phyloP scores from a whole-genome alignment of 305 asterid species.

The Euphrasia arctica region DNA sequence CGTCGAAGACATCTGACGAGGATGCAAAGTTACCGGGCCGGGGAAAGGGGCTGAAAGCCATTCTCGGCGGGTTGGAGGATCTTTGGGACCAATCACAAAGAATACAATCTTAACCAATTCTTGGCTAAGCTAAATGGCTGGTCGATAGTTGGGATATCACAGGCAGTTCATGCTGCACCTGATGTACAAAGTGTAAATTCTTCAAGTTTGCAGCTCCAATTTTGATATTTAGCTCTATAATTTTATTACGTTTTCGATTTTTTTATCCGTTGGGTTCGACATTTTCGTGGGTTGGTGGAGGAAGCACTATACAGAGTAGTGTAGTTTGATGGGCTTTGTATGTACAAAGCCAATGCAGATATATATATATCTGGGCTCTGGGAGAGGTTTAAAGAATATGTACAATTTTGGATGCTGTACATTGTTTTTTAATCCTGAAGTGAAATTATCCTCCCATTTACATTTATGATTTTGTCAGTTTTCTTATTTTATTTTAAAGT shows the following conservation, averaged over 20 bases:
- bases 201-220: constrained; percentile 40
- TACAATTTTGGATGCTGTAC: constrained; percentile 62
- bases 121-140: constrained; percentile 80
- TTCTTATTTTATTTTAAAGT: too few species aligned
- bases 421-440: constrained; percentile 29
- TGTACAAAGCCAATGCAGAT: constrained; percentile 30
- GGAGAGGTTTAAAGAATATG: constrained; percentile 31
- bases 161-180: constrained; percentile 30
- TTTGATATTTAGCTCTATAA: constrained; percentile 51
- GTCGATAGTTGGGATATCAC: constrained; percentile 10
- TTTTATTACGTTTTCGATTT: constrained; percentile 7
- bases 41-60: constrained; percentile 81
- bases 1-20: constrained; percentile 41
- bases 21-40: constrained; percentile 58
- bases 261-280: constrained; percentile 25
- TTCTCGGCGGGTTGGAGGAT: constrained; percentile 92
- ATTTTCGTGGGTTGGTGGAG: constrained; percentile 27
- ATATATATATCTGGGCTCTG: constrained; percentile 23
- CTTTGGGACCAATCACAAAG: constrained; percentile 99
- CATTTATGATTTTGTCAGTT: too few species aligned
- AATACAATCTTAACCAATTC: constrained; percentile 82
- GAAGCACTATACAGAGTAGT: constrained; percentile 30
- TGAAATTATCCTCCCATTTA: too few species aligned
- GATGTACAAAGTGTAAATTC: constrained; percentile 60
- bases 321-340: constrained; percentile 37